Evolutionary conservation across 192 early-diverging fungal species (phyloP), one percentile per base, ranked within the genome.

Genomic region (Funneliformis mosseae): DNA sequence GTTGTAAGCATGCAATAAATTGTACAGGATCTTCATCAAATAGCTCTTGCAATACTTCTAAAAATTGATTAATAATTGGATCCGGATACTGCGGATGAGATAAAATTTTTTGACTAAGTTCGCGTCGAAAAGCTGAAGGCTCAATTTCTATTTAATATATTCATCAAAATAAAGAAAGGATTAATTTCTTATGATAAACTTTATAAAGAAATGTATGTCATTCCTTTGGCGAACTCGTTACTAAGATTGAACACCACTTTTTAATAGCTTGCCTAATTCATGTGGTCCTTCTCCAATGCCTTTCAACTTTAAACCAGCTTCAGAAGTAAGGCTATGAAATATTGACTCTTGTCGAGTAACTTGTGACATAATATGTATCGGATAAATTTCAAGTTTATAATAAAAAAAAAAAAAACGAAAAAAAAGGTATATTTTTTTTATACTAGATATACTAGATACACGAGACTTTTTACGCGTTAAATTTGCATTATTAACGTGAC

Each of bases 41-140:
- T 21, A 84, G 60, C 9, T 83, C 83, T 69, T 82, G 83, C 50
- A 86, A 70, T 3, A 80, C 81, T 21, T 84, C 77, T 5, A 84
- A 72, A 75, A 86, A 86, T 16, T 50, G 64, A 25, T 84, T 82
- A 25, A 72, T 48, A 18, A 42, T 14, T 27, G 60, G 60, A 45
- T 61, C 41, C 1, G 77, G 77, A 79, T 68, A 68, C 68, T 79
- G 43, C 45, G 77, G 28, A 69, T 79, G 62, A 9, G 14, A 21
- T 23, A 23, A 28, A 16, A 79, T 42, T 66, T 69, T 79, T 68
- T 79, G 77, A 27, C 46, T 39, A 69, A 79, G 18, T 38, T 69
- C 60, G 28, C 25, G 43, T 6, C 62, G 77, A 69, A 69, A 79
- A 33, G 50, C 39, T 18, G 77, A 66, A 43, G 77, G 77, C 55